phyloP scores from a whole-genome alignment of 805 yeast genomes.

The Kazachstania africana region DNA sequence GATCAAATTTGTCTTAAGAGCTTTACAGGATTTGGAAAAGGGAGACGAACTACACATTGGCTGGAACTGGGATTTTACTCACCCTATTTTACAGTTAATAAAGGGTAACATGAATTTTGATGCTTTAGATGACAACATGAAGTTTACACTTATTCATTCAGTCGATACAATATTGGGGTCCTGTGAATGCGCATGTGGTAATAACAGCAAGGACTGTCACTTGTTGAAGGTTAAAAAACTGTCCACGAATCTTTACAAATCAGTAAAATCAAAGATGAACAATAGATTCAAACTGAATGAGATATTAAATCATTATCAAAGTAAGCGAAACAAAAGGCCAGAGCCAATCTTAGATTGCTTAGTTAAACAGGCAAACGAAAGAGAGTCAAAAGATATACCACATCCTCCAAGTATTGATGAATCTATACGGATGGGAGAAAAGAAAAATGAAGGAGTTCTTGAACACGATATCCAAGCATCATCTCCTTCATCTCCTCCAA shows the following conservation, averaged over 20 bases:
- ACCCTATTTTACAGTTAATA: conserved; percentile 54
- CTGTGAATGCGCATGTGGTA: conserved; percentile 48
- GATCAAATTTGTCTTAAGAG: conserved; percentile 45
- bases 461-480: background rate
- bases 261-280: conserved; percentile 34
- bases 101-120: conserved; percentile 39
- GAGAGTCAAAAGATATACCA: background rate
- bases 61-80: conserved; percentile 82
- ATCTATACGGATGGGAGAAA: background rate
- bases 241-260: conserved; percentile 45
- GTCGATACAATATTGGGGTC: conserved; percentile 51
- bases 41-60: conserved; percentile 65
- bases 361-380: conserved; percentile 4
- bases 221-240: conserved; percentile 51
- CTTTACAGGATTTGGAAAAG: conserved; percentile 43
- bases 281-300: conserved; percentile 29
- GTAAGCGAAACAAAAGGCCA: conserved; percentile 18
- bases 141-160: conserved; percentile 44
- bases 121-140: conserved; percentile 40
- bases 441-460: background rate
- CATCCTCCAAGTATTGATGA: background rate
- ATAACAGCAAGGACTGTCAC: conserved; percentile 39
- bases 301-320: conserved; percentile 22
- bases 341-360: conserved; percentile 17
- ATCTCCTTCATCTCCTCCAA: background rate